Evolutionary conservation across 2,329 filamentous ascomycete genomes (phyloP).

Genomic region (Colletotrichum gigasporum): DNA sequence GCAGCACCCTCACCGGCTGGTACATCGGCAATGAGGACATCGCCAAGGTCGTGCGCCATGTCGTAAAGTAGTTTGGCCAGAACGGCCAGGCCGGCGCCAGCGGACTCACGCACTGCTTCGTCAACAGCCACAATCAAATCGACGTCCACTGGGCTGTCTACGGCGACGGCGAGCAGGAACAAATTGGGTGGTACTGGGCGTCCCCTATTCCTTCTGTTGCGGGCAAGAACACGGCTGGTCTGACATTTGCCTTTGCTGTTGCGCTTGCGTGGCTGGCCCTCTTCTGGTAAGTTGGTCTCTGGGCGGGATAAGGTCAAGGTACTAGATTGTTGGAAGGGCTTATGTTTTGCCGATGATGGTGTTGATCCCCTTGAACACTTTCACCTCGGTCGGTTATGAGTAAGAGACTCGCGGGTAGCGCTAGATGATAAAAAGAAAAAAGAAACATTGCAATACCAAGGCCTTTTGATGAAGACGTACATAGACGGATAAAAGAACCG

Average conservation of each 20-base stretch:
- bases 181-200: neutral
- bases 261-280: neutral
- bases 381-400: too few species aligned
- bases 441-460: too few species aligned
- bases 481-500: too few species aligned
- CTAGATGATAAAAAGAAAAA: too few species aligned
- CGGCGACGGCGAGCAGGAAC: neutral
- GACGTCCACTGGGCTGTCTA: constrained; percentile 18
- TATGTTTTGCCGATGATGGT: too few species aligned
- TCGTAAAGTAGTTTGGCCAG: neutral
- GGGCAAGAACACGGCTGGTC: neutral
- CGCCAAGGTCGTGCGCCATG: neutral
- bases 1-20: neutral
- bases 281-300: neutral
- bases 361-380: too few species aligned
- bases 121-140: neutral
- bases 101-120: constrained; percentile 10
- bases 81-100: constrained; percentile 2
- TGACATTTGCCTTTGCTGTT: neutral
- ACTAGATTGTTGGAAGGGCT: too few species aligned
- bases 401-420: too few species aligned
- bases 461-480: too few species aligned
- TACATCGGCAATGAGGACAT: constrained; percentile 15
- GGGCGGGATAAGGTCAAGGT: too few species aligned
- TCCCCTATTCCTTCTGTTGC: constrained; percentile 8